These are phyloP conservation scores for Xylaria sp. DNA, from an alignment of 2,329 filamentous ascomycete species.

Conservation along the genomic window DNA sequence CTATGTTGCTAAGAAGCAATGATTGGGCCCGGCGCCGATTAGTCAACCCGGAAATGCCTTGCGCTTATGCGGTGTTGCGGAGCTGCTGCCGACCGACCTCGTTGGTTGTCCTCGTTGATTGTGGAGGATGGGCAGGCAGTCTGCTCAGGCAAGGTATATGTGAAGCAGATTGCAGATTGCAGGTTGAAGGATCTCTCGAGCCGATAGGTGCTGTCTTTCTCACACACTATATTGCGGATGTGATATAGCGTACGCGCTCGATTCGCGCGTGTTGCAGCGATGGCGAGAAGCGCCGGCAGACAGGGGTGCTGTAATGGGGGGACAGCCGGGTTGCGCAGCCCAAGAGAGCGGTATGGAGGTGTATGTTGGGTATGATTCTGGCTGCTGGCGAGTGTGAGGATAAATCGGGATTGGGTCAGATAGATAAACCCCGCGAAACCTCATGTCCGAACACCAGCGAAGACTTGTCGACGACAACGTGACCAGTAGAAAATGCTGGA, in stretches of 20 bases:
- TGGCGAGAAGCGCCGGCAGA: slow-evolving; percentile 9
- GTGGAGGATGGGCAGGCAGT: slow-evolving; percentile 5
- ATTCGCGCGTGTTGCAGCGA: slow-evolving; percentile 5
- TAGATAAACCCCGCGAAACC: slow-evolving; percentile 7
- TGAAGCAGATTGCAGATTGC: too few relatives aligned
- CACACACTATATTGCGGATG: slow-evolving; percentile 17
- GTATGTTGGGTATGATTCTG: not conserved
- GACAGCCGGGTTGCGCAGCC: slow-evolving; percentile 14
- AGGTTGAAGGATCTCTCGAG: slow-evolving; percentile 2
- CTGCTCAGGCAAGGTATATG: not conserved
- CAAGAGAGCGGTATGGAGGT: not conserved
- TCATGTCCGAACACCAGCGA: slow-evolving; percentile 9
- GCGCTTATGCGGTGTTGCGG: slow-evolving; percentile 31
- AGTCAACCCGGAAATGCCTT: slow-evolving; percentile 17
- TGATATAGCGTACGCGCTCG: slow-evolving; percentile 11
- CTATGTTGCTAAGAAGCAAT: slow-evolving; percentile 21
- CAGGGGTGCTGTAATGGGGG: slow-evolving; percentile 23
- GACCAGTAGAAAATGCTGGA: not conserved
- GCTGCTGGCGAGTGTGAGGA: not conserved
- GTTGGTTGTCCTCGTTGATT: not conserved
- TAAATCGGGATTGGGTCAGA: slow-evolving; percentile 7
- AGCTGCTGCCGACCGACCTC: slow-evolving; percentile 7
- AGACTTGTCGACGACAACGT: not conserved
- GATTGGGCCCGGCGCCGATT: slow-evolving; percentile 8
- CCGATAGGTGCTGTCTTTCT: slow-evolving; percentile 13